phyloP scores from a whole-genome alignment of 2,329 filamentous ascomycete species.

The Cordyceps tenuipes region DNA sequence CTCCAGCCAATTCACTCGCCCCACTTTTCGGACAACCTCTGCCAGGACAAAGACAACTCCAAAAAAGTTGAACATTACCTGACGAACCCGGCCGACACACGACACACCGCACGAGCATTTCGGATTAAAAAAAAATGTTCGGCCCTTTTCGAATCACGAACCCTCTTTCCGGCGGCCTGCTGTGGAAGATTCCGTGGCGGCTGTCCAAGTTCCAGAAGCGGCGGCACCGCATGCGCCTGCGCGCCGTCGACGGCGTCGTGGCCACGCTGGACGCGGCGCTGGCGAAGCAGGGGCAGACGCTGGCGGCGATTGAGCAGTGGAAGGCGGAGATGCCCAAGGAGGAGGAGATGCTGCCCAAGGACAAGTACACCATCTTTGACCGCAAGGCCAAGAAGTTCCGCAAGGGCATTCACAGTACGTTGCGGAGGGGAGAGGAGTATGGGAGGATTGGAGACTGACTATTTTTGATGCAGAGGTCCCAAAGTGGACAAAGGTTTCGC shows the following conservation, averaged over 20 bases:
- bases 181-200: constrained; percentile 98
- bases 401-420: constrained; percentile 93
- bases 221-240: constrained; percentile 73
- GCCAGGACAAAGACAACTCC: not conserved
- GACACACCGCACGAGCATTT: constrained; percentile 12
- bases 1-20: constrained; percentile 16
- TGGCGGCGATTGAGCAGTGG: constrained; percentile 79
- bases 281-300: constrained; percentile 59
- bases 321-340: constrained; percentile 94
- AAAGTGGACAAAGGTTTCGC: constrained; percentile 94
- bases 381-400: constrained; percentile 91
- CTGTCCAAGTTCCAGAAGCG: constrained; percentile 87
- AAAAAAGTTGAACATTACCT: constrained; percentile 13
- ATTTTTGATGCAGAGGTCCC: constrained; percentile 54
- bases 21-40: constrained; percentile 11
- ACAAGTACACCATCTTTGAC: constrained; percentile 98
- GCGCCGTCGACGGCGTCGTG: constrained; percentile 80
- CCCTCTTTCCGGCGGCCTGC: constrained; percentile 67
- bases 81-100: not conserved
- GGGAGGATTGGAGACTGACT: not conserved
- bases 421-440: too few species aligned
- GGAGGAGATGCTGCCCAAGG: constrained; percentile 86
- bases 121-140: constrained; percentile 55
- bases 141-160: constrained; percentile 74
- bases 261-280: constrained; percentile 74